These are phyloP conservation scores for Patellifolia procumbens DNA, from an alignment of 179 eudicot genomes.

Conservation along the genomic window DNA sequence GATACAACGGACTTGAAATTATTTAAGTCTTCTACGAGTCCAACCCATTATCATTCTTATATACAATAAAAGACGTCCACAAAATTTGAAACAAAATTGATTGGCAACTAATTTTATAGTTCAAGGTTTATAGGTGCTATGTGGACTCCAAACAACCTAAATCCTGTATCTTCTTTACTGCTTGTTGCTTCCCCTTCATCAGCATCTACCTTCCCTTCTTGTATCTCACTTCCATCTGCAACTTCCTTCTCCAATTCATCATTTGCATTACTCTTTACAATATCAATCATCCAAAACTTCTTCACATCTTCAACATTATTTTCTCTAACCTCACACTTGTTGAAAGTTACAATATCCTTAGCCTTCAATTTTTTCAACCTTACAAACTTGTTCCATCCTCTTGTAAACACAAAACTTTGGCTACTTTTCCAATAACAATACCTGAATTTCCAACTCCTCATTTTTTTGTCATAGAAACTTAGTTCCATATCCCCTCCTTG, in stretches of 20 bases:
- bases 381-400: constrained; percentile 76
- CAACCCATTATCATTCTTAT: too few species aligned
- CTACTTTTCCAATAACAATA: constrained; percentile 84
- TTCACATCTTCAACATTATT: background rate
- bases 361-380: constrained; percentile 47
- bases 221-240: background rate
- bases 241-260: background rate
- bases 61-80: too few species aligned
- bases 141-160: constrained; percentile 56
- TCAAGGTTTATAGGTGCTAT: constrained; percentile 13
- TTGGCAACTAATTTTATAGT: background rate
- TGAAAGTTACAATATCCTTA: constrained; percentile 50
- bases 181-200: constrained; percentile 9
- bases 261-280: constrained; percentile 1
- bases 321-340: constrained; percentile 27
- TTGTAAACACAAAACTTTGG: constrained; percentile 65
- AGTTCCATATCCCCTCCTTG: constrained; percentile 33
- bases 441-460: constrained; percentile 57
- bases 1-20: too few species aligned
- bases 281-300: constrained; percentile 38
- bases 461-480: constrained; percentile 38
- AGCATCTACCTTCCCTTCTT: constrained; percentile 8
- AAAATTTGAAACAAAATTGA: background rate
- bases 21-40: too few species aligned
- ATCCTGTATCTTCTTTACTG: constrained; percentile 23